These are phyloP conservation scores for Colletotrichum sp. DNA, from an alignment of 2,329 filamentous ascomycete species.

Conservation along the genomic window DNA sequence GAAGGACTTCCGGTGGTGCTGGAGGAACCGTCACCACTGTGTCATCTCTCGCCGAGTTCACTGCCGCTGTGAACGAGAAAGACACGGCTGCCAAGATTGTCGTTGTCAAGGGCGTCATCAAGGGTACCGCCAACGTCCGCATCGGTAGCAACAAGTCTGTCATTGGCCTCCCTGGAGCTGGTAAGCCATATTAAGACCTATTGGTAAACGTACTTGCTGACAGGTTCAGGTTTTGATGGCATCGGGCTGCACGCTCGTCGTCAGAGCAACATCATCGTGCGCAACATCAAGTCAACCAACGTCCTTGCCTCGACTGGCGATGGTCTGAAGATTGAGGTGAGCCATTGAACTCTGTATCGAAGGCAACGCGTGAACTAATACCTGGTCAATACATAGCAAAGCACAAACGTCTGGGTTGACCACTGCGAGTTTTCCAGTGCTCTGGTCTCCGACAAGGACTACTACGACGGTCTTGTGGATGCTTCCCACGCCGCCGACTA, in stretches of 20 bases:
- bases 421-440: conserved; percentile 46
- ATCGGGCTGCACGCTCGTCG: conserved; percentile 47
- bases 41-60: conserved; percentile 48
- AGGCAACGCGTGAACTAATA: conserved; percentile 36
- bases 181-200: neutral
- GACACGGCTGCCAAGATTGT: conserved; percentile 38
- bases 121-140: conserved; percentile 37
- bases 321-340: conserved; percentile 34
- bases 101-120: conserved; percentile 42
- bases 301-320: conserved; percentile 46
- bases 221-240: conserved; percentile 24
- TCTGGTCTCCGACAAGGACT: conserved; percentile 43
- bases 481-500: conserved; percentile 48
- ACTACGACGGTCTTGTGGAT: conserved; percentile 49
- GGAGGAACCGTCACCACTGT: conserved; percentile 54
- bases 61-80: conserved; percentile 46
- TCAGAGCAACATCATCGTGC: conserved; percentile 59
- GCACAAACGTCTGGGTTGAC: conserved; percentile 54
- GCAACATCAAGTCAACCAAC: conserved; percentile 53
- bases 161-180: conserved; percentile 35
- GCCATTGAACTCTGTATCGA: rapidly evolving
- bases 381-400: conserved; percentile 53
- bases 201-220: neutral
- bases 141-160: conserved; percentile 49
- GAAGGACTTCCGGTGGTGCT: conserved; percentile 51